These are phyloP conservation scores for Tritrichomonas foetus DNA, from an alignment of 208 protist genomes.

Conservation along the genomic window DNA sequence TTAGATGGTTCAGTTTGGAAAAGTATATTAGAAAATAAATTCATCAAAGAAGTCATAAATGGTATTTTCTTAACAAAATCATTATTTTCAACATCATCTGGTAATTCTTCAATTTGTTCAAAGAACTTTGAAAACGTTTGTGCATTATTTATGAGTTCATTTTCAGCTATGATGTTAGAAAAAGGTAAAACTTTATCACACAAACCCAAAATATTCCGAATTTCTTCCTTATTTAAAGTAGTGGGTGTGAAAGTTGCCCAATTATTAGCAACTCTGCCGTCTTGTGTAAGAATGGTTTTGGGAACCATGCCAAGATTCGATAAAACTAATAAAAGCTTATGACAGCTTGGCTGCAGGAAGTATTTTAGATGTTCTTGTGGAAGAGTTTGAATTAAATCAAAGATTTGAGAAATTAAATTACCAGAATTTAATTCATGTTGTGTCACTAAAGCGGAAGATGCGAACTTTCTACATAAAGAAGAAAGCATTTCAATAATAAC, in stretches of 20 bases:
- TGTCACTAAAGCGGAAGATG: not conserved
- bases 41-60: not conserved
- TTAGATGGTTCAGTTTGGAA: not conserved
- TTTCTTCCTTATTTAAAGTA: not conserved
- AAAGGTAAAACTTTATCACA: not conserved
- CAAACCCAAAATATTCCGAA: not conserved
- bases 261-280: not conserved
- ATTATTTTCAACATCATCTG: not conserved
- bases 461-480: not conserved
- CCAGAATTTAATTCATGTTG: not conserved
- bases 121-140: not conserved
- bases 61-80: not conserved
- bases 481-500: constrained; percentile 1
- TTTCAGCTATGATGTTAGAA: not conserved
- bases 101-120: not conserved
- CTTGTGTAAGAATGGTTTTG: not conserved
- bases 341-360: not conserved
- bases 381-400: not conserved
- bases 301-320: not conserved
- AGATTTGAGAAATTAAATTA: not conserved
- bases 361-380: not conserved
- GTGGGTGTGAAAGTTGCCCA: not conserved
- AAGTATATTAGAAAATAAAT: not conserved
- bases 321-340: not conserved
- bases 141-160: not conserved